Evolutionary conservation across 106 monocot genomes (phyloP), one percentile per base, ranked within the genome.

Genomic region (Dioscorea alata): DNA sequence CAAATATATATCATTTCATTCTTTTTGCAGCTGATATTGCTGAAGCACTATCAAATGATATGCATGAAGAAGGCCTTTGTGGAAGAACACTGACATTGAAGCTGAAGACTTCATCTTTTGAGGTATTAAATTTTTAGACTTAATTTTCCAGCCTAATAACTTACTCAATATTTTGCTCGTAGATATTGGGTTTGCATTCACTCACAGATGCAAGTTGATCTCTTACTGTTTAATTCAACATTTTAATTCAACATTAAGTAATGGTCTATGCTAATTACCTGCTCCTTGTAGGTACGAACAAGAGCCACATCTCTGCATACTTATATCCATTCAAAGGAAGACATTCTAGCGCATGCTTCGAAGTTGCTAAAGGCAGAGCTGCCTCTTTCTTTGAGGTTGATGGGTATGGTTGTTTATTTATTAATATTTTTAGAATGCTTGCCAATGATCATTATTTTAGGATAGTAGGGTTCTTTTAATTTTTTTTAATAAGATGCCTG

Each of bases 21-120:
- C 14, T 33, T 64, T 17, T 74, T 86, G 76, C 83, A 93, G 93
- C 60, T 63, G 87, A 88, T 58, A 81, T 93, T 73, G 83, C 90
- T 13, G 99, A 90, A 81, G 69, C 81, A 79, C 79, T 99, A 70
- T 82, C 99, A 22, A 74, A 73, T 68, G 93, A 99, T 74, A 85
- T 93, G 93, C 83, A 79, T 20, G 87, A 88, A 73, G 93, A 93
- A 74, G 74, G 70, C 19, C 71, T 93, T 59, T 76, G 60, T 74
- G 99, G 93, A 14, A 66, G 83, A 67, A 99, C 87, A 50, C 76
- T 99, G 73, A 88, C 99, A 59, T 67, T 99, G 60, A 99, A 93
- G 79, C 70, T 99, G 77, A 99, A 99, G 79, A 99, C 90, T 49
- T 54, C 93, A 64, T 68, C 85, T 57, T 99, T 99, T 76, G 99